Evolutionary conservation across 2,329 filamentous ascomycete species (phyloP).

Genomic region (Aspergillus pseudoviridinutans): DNA sequence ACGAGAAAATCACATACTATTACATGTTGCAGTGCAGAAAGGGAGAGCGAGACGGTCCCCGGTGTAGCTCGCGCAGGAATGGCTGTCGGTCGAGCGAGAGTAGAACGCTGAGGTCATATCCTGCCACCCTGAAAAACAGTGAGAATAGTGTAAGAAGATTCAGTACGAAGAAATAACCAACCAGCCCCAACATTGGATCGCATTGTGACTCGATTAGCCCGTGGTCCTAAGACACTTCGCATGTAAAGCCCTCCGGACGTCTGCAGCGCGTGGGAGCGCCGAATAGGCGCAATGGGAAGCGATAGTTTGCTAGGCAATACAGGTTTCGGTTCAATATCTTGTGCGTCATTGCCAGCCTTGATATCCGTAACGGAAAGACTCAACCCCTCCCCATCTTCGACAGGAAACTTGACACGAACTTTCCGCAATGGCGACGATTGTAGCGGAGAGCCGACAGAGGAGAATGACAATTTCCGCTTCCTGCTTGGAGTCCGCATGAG

Average conservation of each 20-base stretch:
- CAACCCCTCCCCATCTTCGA: slow-evolving; percentile 29
- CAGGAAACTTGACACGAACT: slow-evolving; percentile 31
- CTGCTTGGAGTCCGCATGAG: slow-evolving; percentile 38
- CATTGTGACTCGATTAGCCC: slow-evolving; percentile 29
- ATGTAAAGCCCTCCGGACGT: slow-evolving; percentile 38
- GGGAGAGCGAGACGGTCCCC: slow-evolving; percentile 50
- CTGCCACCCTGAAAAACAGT: slow-evolving; percentile 48
- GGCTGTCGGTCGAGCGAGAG: slow-evolving; percentile 52
- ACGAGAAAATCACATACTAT: slow-evolving; percentile 48
- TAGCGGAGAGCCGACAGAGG: slow-evolving; percentile 43
- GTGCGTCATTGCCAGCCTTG: slow-evolving; percentile 14
- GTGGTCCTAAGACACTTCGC: slow-evolving; percentile 31
- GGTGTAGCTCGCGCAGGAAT: slow-evolving; percentile 44
- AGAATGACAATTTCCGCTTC: slow-evolving; percentile 46
- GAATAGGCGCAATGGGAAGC: slow-evolving; percentile 29
- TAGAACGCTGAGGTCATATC: slow-evolving; percentile 59
- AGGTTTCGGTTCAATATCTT: slow-evolving; percentile 13
- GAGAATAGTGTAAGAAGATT: slow-evolving; percentile 10
- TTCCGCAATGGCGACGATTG: slow-evolving; percentile 48
- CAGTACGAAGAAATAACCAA: slow-evolving; percentile 19
- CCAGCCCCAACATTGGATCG: slow-evolving; percentile 35
- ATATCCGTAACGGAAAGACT: slow-evolving; percentile 26
- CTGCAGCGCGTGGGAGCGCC: slow-evolving; percentile 33
- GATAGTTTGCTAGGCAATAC: slow-evolving; percentile 18
- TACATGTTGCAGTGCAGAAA: slow-evolving; percentile 63